phyloP scores from a whole-genome alignment of 2,329 filamentous ascomycete genomes.

The Xylariaceae sp. region DNA sequence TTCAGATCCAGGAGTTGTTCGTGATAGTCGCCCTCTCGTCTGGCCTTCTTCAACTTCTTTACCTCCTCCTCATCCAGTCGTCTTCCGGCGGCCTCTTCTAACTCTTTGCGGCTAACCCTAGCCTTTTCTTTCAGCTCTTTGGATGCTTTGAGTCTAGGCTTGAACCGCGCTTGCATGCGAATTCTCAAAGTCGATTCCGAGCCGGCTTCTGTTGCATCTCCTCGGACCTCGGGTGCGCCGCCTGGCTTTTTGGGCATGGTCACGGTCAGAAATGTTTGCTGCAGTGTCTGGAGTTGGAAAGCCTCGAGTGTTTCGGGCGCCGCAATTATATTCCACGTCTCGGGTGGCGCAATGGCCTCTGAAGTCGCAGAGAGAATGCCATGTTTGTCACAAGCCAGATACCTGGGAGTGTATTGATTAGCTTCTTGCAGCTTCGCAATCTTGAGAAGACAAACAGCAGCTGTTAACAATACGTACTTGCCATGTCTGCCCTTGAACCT shows the following conservation, averaged over 20 bases:
- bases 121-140: conserved; percentile 80
- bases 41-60: conserved; percentile 71
- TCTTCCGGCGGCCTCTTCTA: conserved; percentile 75
- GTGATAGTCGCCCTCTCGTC: conserved; percentile 83
- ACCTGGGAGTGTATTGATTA: conserved; percentile 44
- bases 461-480: conserved; percentile 47
- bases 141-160: conserved; percentile 69
- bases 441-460: background rate
- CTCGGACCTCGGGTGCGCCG: conserved; percentile 60
- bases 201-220: conserved; percentile 62
- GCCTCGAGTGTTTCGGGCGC: conserved; percentile 61
- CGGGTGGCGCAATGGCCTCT: conserved; percentile 77
- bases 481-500: conserved; percentile 90
- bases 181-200: conserved; percentile 71
- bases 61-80: conserved; percentile 81
- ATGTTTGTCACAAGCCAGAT: conserved; percentile 78
- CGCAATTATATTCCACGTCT: conserved; percentile 68
- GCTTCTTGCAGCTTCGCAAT: background rate
- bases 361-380: conserved; percentile 71
- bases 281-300: conserved; percentile 69
- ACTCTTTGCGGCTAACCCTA: conserved; percentile 78
- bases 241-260: conserved; percentile 49
- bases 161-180: conserved; percentile 93
- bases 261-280: conserved; percentile 63
- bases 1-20: conserved; percentile 81